Evolutionary conservation across 2,329 filamentous ascomycete genomes (phyloP).

Genomic region (Dryadomyces quercus-mongolicae): DNA sequence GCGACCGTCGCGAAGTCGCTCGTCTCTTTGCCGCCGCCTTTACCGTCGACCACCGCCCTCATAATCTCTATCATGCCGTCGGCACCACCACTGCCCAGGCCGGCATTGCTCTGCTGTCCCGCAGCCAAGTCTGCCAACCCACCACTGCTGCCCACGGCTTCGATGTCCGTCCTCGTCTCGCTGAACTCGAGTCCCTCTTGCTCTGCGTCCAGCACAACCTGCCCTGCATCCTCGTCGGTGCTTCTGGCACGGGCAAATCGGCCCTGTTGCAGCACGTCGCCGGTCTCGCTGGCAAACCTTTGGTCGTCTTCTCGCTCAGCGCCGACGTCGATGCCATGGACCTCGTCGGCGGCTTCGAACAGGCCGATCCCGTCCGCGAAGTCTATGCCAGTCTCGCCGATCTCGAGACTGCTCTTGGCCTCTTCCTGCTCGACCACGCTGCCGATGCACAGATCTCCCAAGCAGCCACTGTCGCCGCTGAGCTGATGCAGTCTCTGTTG

Average conservation of each 20-base stretch:
- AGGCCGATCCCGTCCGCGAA: slow-evolving; percentile 70
- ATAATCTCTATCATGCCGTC: slow-evolving; percentile 62
- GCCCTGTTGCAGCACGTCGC: slow-evolving; percentile 68
- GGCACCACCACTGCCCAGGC: slow-evolving; percentile 59
- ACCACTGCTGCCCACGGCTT: slow-evolving; percentile 33
- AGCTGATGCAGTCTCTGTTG: slow-evolving; percentile 24
- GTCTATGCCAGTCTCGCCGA: slow-evolving; percentile 45
- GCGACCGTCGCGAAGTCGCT: slow-evolving; percentile 54
- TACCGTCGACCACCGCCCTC: slow-evolving; percentile 33
- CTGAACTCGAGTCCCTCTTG: slow-evolving; percentile 74
- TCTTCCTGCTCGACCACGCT: slow-evolving; percentile 34
- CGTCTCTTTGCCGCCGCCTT: slow-evolving; percentile 58
- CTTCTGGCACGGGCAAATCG: slow-evolving; percentile 80
- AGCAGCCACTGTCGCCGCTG: slow-evolving; percentile 28
- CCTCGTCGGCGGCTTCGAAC: slow-evolving; percentile 91
- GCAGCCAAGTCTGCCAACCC: slow-evolving; percentile 44
- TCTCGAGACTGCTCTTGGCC: slow-evolving; percentile 28
- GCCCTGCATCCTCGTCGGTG: slow-evolving; percentile 78
- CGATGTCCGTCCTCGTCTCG: slow-evolving; percentile 43
- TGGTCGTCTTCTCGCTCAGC: slow-evolving; percentile 81
- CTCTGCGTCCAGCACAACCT: slow-evolving; percentile 77
- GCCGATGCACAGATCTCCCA: not conserved
- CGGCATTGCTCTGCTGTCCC: slow-evolving; percentile 58
- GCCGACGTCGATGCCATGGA: slow-evolving; percentile 96
- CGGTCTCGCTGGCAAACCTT: slow-evolving; percentile 59